Evolutionary conservation across 805 yeast species (phyloP).

Genomic region (Wickerhamiella australiensis): DNA sequence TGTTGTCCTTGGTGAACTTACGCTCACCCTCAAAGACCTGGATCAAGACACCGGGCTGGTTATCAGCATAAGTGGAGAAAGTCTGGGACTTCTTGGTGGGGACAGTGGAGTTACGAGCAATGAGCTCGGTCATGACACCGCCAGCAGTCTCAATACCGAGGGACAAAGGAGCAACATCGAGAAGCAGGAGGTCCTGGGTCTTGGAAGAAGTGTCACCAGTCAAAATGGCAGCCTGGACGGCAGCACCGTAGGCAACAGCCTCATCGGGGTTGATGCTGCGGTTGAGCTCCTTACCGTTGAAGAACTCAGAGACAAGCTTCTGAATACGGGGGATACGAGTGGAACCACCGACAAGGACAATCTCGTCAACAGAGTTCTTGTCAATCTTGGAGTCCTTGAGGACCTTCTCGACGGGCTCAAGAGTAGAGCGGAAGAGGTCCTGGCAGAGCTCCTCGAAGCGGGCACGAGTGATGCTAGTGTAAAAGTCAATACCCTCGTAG

Average conservation of each 20-base stretch:
- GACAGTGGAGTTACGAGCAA: slow-evolving; percentile 98
- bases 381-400: slow-evolving; percentile 80
- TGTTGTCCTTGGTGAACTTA: slow-evolving; percentile 79
- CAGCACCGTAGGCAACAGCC: slow-evolving; percentile 99
- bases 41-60: slow-evolving; percentile 97
- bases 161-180: slow-evolving; percentile 96
- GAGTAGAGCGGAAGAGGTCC: slow-evolving; percentile 81
- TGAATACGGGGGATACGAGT: slow-evolving; percentile 98
- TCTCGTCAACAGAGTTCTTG: slow-evolving; percentile 81
- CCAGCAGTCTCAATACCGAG: slow-evolving; percentile 99
- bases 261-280: slow-evolving; percentile 98
- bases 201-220: slow-evolving; percentile 85
- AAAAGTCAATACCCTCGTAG: slow-evolving; percentile 91
- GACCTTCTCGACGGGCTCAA: slow-evolving; percentile 91
- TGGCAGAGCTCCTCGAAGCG: slow-evolving; percentile 95
- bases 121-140: slow-evolving; percentile 96
- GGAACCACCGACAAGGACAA: slow-evolving; percentile 96
- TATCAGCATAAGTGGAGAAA: slow-evolving; percentile 96
- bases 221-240: slow-evolving; percentile 97
- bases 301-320: slow-evolving; percentile 85
- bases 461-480: slow-evolving; percentile 89
- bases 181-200: slow-evolving; percentile 87
- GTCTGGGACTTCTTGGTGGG: slow-evolving; percentile 99
- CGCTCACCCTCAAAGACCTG: slow-evolving; percentile 99
- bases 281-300: slow-evolving; percentile 92